A percentile compares a stretch with the other conserved stretches of the same genome.
phyloP scores from a whole-genome alignment of 495 filamentous ascomycete genomes.

The Penicillium turbatum region DNA sequence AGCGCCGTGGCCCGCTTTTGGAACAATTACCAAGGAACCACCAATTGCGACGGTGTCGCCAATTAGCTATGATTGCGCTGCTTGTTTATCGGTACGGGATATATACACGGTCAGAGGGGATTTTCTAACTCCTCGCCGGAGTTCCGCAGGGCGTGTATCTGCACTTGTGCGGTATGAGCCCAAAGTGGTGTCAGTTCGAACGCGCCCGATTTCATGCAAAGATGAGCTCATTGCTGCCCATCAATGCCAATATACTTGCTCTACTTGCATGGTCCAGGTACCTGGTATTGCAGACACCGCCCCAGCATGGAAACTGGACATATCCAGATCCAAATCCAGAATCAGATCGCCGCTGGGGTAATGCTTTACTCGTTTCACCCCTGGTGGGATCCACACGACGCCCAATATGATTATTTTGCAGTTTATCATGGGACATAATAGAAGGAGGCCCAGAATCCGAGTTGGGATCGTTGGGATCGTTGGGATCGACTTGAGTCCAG shows the following conservation, averaged over 20 bases:
- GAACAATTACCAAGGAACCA: constrained; percentile 38
- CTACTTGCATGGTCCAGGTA: not conserved
- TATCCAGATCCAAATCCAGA: not conserved
- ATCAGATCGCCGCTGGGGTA: not conserved
- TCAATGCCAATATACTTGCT: not conserved
- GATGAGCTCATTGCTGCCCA: not conserved
- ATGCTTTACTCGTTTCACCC: not conserved
- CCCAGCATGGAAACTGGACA: not conserved
- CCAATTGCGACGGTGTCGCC: constrained; percentile 19
- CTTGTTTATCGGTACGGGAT: not conserved
- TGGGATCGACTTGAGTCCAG: not conserved
- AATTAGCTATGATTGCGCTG: constrained; percentile 17
- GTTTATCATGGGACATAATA: not conserved
- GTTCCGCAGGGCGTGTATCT: not conserved
- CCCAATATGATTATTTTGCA: not conserved
- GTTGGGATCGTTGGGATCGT: not conserved
- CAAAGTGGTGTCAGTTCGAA: not conserved
- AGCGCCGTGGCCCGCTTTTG: constrained; percentile 47
- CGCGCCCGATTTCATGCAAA: not conserved
- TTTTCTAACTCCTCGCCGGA: not conserved
- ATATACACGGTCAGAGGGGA: not conserved
- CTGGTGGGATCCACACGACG: not conserved
- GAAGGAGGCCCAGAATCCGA: not conserved
- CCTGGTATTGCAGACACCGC: not conserved
- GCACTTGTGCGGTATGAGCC: not conserved